Evolutionary conservation across 2,329 filamentous ascomycete genomes (phyloP).

Genomic region (Apiospora saccharicola): DNA sequence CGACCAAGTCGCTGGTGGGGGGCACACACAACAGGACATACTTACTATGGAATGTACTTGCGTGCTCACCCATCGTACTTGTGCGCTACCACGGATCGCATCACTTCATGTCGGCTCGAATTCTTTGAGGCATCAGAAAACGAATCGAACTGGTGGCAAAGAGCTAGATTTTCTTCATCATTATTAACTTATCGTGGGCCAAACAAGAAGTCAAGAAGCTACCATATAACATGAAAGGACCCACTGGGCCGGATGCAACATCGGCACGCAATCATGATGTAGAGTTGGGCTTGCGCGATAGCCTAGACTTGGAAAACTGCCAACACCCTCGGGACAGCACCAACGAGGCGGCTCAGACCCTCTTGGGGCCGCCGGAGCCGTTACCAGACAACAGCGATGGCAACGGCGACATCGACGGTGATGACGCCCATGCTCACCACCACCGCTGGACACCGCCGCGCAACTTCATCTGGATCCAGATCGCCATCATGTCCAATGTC

Average conservation of each 20-base stretch:
- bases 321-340: background rate
- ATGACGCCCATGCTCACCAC: background rate
- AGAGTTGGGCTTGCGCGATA: background rate
- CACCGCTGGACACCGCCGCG: conserved; percentile 54
- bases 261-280: background rate
- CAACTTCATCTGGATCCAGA: conserved; percentile 65
- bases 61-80: background rate
- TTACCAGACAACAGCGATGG: background rate
- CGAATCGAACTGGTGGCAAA: background rate
- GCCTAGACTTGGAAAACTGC: background rate
- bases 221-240: background rate
- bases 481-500: conserved; percentile 70
- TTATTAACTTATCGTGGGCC: background rate
- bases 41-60: background rate
- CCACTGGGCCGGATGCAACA: background rate
- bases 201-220: background rate
- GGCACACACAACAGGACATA: background rate
- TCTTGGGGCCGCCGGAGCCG: background rate
- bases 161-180: background rate
- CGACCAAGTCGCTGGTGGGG: background rate
- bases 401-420: background rate
- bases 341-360: background rate
- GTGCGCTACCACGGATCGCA: background rate
- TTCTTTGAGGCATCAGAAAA: background rate
- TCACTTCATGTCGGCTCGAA: background rate